Evolutionary conservation across 2,329 filamentous ascomycete genomes (phyloP), one percentile per base, ranked within the genome.

Genomic region (Hypoxylon sp.): DNA sequence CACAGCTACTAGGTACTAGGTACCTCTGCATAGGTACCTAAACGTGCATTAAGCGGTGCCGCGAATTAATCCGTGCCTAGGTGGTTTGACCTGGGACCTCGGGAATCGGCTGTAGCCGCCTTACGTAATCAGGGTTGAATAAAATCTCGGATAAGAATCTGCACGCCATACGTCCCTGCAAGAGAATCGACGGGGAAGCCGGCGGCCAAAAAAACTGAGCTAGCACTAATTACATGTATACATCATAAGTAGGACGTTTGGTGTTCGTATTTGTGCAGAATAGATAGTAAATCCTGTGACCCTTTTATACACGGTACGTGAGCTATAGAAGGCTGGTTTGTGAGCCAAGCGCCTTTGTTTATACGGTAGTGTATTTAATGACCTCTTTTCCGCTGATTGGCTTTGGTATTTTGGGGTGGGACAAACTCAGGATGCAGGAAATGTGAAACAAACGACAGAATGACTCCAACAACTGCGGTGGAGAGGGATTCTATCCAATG

Each of bases 391-490:
- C 19, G 32, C 32, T 43, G 28, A 25, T 51, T 53, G 55, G 60
- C 36, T 25, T 41, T 34, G 11, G 5, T 9, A 17, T 41, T 48
- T 14, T 58, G 19, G 41, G 64, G 60, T 70, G 65, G 61, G 50
- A 46, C 60, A 65, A 53, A 53, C 38, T 53, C 38, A 65, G 5
- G 55, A 45, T 45, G 68, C 65, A 67, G 55, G 48, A 65, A 65
- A 70, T 65, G 46, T 68, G 68, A 70, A 70, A 70, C 65, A 70
- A 65, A 64, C 65, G 55, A 59, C 57, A 58, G 38, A 56, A 60
- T 56, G 52, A 66, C 68, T 60, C 61, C 59, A 66, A 64, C 65
- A 45, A 32, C 51, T 62, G 52, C 56, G 43, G 59, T 65, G 58
- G 65, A 17, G 62, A 65, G 57, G 17, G 32, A 17, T 45, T 41